phyloP scores from a whole-genome alignment of 257 asterid species.

The Thymus quinquecostatus region DNA sequence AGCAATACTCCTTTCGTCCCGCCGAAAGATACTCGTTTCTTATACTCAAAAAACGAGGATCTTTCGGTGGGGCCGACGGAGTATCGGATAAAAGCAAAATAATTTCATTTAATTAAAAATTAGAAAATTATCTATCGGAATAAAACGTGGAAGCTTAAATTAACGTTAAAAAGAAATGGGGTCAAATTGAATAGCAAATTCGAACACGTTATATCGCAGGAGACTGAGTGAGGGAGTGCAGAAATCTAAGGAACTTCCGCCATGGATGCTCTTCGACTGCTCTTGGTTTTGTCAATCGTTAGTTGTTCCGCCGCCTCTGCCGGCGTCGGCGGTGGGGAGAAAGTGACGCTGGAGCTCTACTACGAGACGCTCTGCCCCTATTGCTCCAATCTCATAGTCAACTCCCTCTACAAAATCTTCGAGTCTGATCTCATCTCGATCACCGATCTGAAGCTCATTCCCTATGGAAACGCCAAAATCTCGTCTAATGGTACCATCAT shows the following conservation, averaged over 20 bases:
- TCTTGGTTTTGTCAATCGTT: constrained; percentile 38
- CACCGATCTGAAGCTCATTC: constrained; percentile 54
- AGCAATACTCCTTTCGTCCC: too few species aligned
- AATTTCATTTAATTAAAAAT: too few species aligned
- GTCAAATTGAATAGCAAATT: constrained; percentile 18
- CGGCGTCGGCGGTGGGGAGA: constrained; percentile 34
- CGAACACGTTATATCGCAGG: not conserved
- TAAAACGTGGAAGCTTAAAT: not conserved
- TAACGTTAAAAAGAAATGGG: not conserved
- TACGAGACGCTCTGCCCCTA: constrained; percentile 62
- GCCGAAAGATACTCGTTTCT: too few species aligned
- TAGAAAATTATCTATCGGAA: not conserved
- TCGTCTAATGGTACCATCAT: constrained; percentile 38
- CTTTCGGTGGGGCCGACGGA: too few species aligned
- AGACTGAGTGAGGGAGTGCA: constrained; percentile 11
- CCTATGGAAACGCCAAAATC: constrained; percentile 65
- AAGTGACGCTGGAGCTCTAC: constrained; percentile 49
- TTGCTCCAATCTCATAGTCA: constrained; percentile 61
- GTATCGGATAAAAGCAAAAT: not conserved
- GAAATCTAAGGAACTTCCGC: constrained; percentile 23
- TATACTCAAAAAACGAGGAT: too few species aligned
- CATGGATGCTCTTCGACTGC: constrained; percentile 46
- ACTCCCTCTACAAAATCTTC: constrained; percentile 43
- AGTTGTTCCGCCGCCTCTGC: constrained; percentile 28
- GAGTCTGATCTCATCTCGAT: constrained; percentile 49